phyloP scores from a whole-genome alignment of 1,284 basidiomycete species.

The Microbotryum lychnidis-dioicae region DNA sequence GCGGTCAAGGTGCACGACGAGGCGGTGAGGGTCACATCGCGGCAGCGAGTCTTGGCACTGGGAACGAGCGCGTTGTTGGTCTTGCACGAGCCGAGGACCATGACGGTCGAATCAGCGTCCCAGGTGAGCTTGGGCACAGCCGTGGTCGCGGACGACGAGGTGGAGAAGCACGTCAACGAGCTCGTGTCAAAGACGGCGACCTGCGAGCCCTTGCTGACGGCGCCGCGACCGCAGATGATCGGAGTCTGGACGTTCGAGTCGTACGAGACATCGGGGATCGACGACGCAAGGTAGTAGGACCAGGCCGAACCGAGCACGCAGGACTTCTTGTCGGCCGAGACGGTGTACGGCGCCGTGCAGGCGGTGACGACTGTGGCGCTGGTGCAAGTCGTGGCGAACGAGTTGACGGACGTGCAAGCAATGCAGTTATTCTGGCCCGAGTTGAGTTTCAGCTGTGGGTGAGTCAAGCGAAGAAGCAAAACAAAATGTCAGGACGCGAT shows the following conservation, averaged over 20 bases:
- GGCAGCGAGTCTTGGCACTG: background rate
- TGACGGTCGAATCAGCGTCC: background rate
- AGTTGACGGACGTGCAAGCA: background rate
- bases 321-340: background rate
- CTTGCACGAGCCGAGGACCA: background rate
- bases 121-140: background rate
- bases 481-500: too few species aligned
- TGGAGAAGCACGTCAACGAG: background rate
- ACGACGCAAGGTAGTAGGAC: conserved; percentile 1
- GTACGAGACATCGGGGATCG: background rate
- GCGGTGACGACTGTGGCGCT: background rate
- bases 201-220: background rate
- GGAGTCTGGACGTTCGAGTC: background rate
- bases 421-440: background rate
- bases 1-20: background rate
- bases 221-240: background rate
- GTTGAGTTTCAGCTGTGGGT: background rate
- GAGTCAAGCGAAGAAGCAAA: too few species aligned
- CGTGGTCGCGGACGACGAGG: background rate
- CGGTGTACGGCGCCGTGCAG: background rate
- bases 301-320: background rate
- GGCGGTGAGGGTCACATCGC: background rate
- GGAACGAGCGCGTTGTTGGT: background rate
- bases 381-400: background rate
- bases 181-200: background rate